Conservation (phyloP, 331 rosid species). For the Rosa hybrid region DNA sequence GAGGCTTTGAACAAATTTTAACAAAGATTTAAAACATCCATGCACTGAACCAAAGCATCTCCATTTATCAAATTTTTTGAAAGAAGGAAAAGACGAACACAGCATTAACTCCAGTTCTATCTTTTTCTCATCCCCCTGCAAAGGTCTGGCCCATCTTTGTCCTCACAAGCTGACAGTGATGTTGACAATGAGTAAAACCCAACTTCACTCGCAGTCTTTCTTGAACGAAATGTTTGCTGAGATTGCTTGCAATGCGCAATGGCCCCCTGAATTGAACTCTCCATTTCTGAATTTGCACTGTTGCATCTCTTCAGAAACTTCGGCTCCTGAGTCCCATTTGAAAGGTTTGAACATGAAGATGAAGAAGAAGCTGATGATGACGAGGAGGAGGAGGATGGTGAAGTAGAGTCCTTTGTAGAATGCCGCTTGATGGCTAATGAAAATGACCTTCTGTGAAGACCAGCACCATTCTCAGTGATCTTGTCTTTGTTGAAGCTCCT, state of each 20-base stretch:
- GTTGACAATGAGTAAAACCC: slow-evolving; percentile 53
- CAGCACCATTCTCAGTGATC: slow-evolving; percentile 35
- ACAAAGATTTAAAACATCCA: slow-evolving; percentile 22
- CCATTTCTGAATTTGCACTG: slow-evolving; percentile 78
- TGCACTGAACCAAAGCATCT: slow-evolving; percentile 26
- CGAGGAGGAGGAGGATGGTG: slow-evolving; percentile 51
- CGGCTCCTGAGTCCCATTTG: slow-evolving; percentile 44
- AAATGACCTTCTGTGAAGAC: slow-evolving; percentile 75
- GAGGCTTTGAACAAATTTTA: slow-evolving; percentile 24
- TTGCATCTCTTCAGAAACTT: slow-evolving; percentile 73
- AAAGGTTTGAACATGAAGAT: slow-evolving; percentile 51
- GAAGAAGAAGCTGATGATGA: slow-evolving; percentile 48
- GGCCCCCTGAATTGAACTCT: slow-evolving; percentile 92
- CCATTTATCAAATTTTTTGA: slow-evolving; percentile 30
- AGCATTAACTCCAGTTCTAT: slow-evolving; percentile 18
- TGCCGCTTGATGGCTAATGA: slow-evolving; percentile 64
- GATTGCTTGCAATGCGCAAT: slow-evolving; percentile 96
- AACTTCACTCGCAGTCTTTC: slow-evolving; percentile 48
- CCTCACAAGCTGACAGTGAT: slow-evolving; percentile 49
- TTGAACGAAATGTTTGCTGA: slow-evolving; percentile 50
- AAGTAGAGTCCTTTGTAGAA: slow-evolving; percentile 49
- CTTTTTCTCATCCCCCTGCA: slow-evolving; percentile 53
- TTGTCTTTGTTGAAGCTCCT: slow-evolving; percentile 44
- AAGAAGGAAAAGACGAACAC: slow-evolving; percentile 10
- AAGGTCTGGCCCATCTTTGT: slow-evolving; percentile 51